Evolutionary conservation across 2,329 filamentous ascomycete genomes (phyloP), one percentile per base, ranked within the genome.

Genomic region (Epichloe bromicola): DNA sequence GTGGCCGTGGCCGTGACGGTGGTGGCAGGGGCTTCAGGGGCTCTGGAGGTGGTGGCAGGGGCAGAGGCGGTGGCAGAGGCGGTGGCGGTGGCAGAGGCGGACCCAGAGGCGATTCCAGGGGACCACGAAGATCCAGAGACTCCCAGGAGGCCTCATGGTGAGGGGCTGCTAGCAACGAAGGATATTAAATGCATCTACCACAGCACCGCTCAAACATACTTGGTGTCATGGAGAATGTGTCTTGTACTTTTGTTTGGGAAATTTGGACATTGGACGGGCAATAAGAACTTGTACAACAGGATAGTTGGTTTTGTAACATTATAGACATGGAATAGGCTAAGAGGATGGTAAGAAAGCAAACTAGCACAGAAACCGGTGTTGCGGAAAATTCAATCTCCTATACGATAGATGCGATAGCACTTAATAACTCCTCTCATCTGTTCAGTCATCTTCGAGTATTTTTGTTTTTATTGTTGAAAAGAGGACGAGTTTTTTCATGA

Each of bases 1-100:
- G 55, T 15, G 46, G 57, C 34, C 49, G 60, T 20, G 54, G 56
- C 36, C 53, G 56, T 33, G 54, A 55, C 14, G 46, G 57, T 30
- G 47, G 59, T n/a, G 55, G 56, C 34, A 54, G 56, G 34, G 51
- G 53, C 12, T 51, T 38, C 34, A 34, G 46, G 23, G 39, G 48
- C 5, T 37, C 23, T 34, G 8, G 26, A 2, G 44, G 33, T 5
- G 33, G 44, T 20, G 34, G 19, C 39, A 20, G 26, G 3, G 26
- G 34, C 30, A 19, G 43, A 34, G 8, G n/a, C 2, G 26, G 26
- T 46, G 55, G 57, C 34, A 53, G 56, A 30, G 51, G 50, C 19
- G 17, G 42, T 12, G 15, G 51, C 7, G 19, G 20, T 30, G 36
- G 23, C 33, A 46, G 44, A 19, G 44, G 49, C 4, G n/a, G 47